These are phyloP conservation scores for Eucalyptus pauciflora DNA, from an alignment of 345 rosid genomes.

Conservation along the genomic window DNA sequence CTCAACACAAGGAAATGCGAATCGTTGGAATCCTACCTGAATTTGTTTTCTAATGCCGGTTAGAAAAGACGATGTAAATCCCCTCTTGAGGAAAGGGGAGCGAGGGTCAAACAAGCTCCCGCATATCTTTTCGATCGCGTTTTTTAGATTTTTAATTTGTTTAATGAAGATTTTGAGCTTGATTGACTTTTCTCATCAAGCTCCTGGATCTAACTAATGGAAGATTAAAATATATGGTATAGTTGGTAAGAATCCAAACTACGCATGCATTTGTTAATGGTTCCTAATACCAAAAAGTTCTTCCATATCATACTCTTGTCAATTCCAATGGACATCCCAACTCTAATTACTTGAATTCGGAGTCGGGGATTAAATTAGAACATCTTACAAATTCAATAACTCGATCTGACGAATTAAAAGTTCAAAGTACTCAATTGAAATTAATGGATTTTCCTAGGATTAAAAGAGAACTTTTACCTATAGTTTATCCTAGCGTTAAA, in stretches of 20 bases:
- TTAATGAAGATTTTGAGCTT: neutral
- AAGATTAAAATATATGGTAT: neutral
- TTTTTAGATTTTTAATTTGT: neutral
- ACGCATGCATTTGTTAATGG: fast-evolving
- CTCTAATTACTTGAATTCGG: neutral
- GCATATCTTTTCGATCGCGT: neutral
- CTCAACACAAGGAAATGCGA: neutral
- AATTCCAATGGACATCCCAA: neutral
- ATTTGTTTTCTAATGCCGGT: too few relatives aligned
- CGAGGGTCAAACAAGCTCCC: neutral
- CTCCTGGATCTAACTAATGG: neutral
- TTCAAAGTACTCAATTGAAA: neutral
- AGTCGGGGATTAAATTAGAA: neutral
- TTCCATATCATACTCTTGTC: neutral
- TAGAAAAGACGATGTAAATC: too few relatives aligned
- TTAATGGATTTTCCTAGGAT: neutral
- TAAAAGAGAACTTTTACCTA: neutral
- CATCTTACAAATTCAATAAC: neutral
- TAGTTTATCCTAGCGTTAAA: neutral
- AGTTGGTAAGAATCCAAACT: neutral
- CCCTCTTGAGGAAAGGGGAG: neutral
- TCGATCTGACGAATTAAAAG: neutral
- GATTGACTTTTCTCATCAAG: neutral
- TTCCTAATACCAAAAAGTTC: neutral
- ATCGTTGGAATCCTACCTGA: neutral